Evolutionary conservation across 371 early-diverging fungal species (phyloP).

Genomic region (Mortierella sp.): DNA sequence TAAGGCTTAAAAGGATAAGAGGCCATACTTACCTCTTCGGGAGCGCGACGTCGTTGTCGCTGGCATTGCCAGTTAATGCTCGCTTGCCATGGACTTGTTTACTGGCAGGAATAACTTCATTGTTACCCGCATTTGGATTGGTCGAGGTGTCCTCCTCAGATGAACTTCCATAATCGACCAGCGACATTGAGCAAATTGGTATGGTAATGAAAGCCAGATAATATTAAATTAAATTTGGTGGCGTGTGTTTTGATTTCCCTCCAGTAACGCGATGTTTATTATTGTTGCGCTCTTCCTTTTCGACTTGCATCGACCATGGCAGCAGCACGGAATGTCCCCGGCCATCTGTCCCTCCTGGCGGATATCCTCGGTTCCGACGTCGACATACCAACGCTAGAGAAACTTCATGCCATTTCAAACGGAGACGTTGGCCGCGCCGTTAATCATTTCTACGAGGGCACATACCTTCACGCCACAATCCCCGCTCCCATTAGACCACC

Average conservation of each 20-base stretch:
- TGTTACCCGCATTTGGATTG: no score
- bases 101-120: no score
- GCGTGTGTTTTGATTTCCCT: no score
- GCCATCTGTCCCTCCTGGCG: constrained; percentile 31
- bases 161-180: constrained; percentile 50
- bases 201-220: no score
- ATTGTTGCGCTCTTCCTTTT: neutral
- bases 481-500: constrained; percentile 1
- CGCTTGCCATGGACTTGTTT: neutral
- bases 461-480: constrained; percentile 20
- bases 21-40: neutral
- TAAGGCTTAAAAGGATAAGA: neutral
- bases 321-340: constrained; percentile 20
- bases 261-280: no score
- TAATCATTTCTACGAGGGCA: constrained; percentile 52
- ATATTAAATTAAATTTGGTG: neutral
- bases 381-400: constrained; percentile 35
- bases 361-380: constrained; percentile 52
- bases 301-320: constrained; percentile 15
- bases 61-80: neutral
- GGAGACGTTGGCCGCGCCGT: constrained; percentile 43
- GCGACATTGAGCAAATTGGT: no score
- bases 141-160: constrained; percentile 3
- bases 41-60: neutral
- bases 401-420: constrained; percentile 40